These are phyloP conservation scores for Chiua virens DNA, from an alignment of 768 basidiomycete genomes.

Conservation along the genomic window DNA sequence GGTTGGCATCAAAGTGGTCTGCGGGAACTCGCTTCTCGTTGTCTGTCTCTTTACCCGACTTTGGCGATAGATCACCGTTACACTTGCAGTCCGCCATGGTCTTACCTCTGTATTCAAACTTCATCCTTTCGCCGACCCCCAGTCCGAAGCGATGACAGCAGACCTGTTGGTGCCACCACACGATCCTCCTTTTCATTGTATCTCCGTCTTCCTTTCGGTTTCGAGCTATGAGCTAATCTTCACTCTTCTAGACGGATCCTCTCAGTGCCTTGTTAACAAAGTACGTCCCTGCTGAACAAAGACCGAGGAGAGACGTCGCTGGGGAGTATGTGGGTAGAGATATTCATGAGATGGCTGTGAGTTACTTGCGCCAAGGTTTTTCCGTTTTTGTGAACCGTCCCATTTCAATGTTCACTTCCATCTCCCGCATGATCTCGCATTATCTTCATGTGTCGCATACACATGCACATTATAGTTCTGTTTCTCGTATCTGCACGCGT, in stretches of 20 bases:
- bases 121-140: not conserved
- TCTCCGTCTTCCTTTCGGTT: not conserved
- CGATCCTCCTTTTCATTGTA: conserved; percentile 8
- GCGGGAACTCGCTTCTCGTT: conserved; percentile 35
- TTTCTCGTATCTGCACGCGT: conserved; percentile 20
- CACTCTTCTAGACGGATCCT: conserved; percentile 65
- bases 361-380: conserved; percentile 28
- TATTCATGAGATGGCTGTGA: conserved; percentile 79
- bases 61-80: conserved; percentile 1
- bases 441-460: conserved; percentile 4
- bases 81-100: not conserved
- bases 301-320: conserved; percentile 68
- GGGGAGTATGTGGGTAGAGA: conserved; percentile 76
- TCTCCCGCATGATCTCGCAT: conserved; percentile 9
- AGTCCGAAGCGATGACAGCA: conserved; percentile 3
- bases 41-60: conserved; percentile 34
- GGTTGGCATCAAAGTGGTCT: conserved; percentile 44
- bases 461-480: conserved; percentile 18
- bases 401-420: conserved; percentile 3
- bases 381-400: conserved; percentile 7
- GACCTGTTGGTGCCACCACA: conserved; percentile 3
- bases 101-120: conserved; percentile 5
- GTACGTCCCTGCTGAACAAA: conserved; percentile 77
- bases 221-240: conserved; percentile 4
- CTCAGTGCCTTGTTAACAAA: conserved; percentile 79